These are phyloP conservation scores for Cladosporium sp. DNA, from an alignment of 2,329 filamentous ascomycete species.

Conservation along the genomic window DNA sequence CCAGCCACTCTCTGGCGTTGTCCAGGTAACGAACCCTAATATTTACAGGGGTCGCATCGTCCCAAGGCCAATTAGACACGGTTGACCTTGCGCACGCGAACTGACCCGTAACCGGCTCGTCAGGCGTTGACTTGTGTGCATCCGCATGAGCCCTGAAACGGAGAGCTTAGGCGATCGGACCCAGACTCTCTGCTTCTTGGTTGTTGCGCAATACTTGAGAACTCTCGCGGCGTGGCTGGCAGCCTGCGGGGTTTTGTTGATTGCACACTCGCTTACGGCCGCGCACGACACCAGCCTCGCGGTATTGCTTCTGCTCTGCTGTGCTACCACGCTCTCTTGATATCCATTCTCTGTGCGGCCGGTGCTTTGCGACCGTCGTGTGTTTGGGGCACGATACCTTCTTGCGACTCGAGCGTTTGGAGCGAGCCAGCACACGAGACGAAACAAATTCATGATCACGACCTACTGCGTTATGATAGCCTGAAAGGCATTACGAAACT, in stretches of 20 bases:
- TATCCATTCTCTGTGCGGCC: not conserved
- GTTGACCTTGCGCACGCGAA: not conserved
- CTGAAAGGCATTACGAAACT: not conserved
- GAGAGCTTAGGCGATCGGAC: conserved; percentile 7
- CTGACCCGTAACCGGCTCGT: conserved; percentile 8
- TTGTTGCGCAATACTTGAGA: conserved; percentile 8
- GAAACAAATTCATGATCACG: not conserved
- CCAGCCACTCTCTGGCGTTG: conserved; percentile 8
- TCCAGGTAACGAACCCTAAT: conserved; percentile 2
- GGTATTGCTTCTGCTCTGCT: conserved; percentile 8
- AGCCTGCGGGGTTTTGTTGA: conserved; percentile 12
- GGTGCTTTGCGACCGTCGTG: conserved; percentile 5
- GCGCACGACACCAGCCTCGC: conserved; percentile 11
- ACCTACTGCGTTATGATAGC: not conserved
- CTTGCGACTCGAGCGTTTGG: conserved; percentile 1
- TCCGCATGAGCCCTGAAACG: conserved; percentile 9
- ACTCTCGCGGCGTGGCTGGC: conserved; percentile 9
- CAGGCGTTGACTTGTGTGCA: not conserved
- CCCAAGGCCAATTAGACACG: conserved; percentile 12
- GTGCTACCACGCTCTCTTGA: not conserved
- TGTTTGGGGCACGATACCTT: not conserved
- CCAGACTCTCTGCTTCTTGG: conserved; percentile 5
- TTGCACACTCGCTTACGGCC: conserved; percentile 5
- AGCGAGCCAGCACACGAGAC: not conserved
- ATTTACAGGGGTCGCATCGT: not conserved